Base-by-base conservation (phyloP, 257 asterid species). In the Jaltomata sinuosa region DNA sequence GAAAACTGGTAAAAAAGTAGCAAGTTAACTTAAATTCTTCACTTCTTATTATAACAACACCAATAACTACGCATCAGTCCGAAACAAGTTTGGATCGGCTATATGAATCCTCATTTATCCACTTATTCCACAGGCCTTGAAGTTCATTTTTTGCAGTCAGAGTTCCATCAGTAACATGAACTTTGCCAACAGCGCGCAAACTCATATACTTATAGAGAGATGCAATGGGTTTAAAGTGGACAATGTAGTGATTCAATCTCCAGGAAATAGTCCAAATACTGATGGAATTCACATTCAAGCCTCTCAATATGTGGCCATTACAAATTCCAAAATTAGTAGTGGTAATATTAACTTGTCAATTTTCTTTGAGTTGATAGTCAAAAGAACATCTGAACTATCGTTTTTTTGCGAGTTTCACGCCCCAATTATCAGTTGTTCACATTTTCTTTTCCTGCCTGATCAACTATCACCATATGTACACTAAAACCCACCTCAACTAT, bases 251-350 rank as follows among this genome's bases (percentile, higher is more conserved):
- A 89, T 95, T 8, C 55, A 89, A 47, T 91, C 97, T n/a, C 98
- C 98, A 0, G 92, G 83, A 83, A 50, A 85, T 68, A 91, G 91
- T 81, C 97, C 98, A 38, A 95, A 95, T 80, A 95, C 97, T 0
- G 98, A 95, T 64, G 98, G 98, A 50, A 91, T 95, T 82, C 98
- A 95, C 83, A 91, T 95, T 49, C 97, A 92, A 6, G 47, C 96
- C 1, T 91, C 96, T 21, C 87, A 34, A 11, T 29, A 88, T 80
- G 77, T 93, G 49, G 8, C 79, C 45, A 87, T 95, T 87, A 83
- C 84, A 84, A 88, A 95, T 84, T 82, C 92, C 27, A 84, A 67
- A 34, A 90, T 95, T 0, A 84, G 86, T 18, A 83, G 86, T 22
- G 97, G 98, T 92, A 90, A 0, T 47, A 45, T 40, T 57, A 11